phyloP scores from a whole-genome alignment of 2,329 filamentous ascomycete species.

The Hawksworthiomyces lignivorus region DNA sequence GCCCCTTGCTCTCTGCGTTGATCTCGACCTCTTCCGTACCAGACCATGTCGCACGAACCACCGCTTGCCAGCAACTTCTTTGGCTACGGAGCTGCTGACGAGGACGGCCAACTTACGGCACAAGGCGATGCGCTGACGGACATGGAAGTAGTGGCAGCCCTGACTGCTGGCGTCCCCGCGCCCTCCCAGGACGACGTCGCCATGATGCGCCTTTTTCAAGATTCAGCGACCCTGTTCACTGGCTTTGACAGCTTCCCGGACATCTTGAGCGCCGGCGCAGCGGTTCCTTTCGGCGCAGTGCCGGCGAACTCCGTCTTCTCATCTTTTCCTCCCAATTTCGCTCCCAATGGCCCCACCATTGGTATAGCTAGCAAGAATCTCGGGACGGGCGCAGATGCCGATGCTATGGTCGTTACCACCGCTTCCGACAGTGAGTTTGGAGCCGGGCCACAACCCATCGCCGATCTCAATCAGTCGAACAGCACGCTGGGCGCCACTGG shows the following conservation, averaged over 20 bases:
- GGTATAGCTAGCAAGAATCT: no score
- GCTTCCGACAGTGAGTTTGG: conserved; percentile 17
- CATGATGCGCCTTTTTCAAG: conserved; percentile 38
- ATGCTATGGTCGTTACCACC: not conserved
- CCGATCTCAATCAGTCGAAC: not conserved
- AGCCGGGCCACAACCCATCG: conserved; percentile 33
- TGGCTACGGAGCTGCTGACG: conserved; percentile 6
- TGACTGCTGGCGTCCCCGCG: conserved; percentile 14
- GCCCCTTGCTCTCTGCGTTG: not conserved
- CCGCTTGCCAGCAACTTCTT: conserved; percentile 14
- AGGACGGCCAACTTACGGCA: not conserved
- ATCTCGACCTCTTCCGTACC: no score
- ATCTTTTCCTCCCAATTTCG: no score
- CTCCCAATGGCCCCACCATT: no score
- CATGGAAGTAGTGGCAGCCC: conserved; percentile 15
- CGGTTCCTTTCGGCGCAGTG: no score
- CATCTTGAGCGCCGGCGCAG: no score
- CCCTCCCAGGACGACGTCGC: conserved; percentile 20
- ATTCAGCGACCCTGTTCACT: conserved; percentile 31
- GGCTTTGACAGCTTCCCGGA: conserved; percentile 15
- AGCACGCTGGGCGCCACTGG: conserved; percentile 11
- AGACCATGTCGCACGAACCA: conserved; percentile 4
- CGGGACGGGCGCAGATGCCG: no score
- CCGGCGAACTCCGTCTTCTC: no score
- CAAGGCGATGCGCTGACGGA: no score